Evolutionary conservation across 1,139 yeast genomes (phyloP), one percentile per base, ranked within the genome.

Genomic region (Taphrina flavorubra): DNA sequence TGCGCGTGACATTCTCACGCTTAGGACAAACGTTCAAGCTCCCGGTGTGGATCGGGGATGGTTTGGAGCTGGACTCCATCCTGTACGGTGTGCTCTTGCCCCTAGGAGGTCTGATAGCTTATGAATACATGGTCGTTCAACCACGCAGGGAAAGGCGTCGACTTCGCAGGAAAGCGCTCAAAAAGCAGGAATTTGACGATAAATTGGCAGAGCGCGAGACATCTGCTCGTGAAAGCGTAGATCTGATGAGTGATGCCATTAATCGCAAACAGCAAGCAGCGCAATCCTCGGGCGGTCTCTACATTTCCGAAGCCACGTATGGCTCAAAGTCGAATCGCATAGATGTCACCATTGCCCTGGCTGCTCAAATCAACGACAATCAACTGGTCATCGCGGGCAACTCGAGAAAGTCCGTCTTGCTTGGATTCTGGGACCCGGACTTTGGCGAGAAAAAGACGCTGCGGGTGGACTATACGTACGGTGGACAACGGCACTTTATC

Each of bases 391-490:
- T 68, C 18, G 65, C 68, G 16, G 49, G 57, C 16, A 60, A 53
- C 14, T 37, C 42, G 13, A 42, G 66, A 6, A 68, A 68, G 34
- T 46, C 69, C 39, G 46, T 34, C 36, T 7, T 60, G 39, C 42
- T 57, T 13, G 69, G 65, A 40, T 61, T 69, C 51, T 69, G 70
- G 70, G 69, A 69, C 53, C 70, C 70, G 14, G 70, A 51, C 53
- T 68, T 51, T 51, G 70, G 70, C 40, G 64, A 65, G 40, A 58
- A 68, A 57, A 69, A 69, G 63, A 47, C 58, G 4, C 37, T 69
- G 53, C 34, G 56, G 34, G 63, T 69, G 31, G 65, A 61, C 37
- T 69, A 69, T 36, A 14, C 34, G n/a, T 66, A 58, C 36, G 62
- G 51, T 18, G 70, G 65, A n/a, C 57, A 51, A 51, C 49, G 53